Conservation (phyloP, 2,329 filamentous ascomycete species). For the Emmonsiellopsis sp. region DNA sequence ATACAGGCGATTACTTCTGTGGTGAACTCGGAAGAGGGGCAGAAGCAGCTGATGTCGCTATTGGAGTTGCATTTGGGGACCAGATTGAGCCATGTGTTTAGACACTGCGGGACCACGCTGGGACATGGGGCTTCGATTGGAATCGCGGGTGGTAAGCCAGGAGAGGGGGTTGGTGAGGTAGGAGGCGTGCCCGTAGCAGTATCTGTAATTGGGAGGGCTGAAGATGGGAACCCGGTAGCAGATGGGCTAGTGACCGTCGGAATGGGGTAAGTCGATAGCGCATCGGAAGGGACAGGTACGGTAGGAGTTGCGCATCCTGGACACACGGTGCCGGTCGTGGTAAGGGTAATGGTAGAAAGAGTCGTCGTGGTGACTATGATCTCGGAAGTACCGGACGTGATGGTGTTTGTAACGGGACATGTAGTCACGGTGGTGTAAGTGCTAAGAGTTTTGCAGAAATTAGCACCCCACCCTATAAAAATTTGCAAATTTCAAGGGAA, state of each 20-base stretch:
- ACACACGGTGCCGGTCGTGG: conserved; percentile 21
- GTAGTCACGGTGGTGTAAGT: conserved; percentile 19
- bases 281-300: conserved; percentile 13
- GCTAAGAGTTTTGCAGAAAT: background rate
- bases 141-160: background rate
- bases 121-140: conserved; percentile 42
- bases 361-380: conserved; percentile 49
- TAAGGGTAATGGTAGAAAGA: conserved; percentile 41
- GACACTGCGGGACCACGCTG: conserved; percentile 69
- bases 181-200: background rate
- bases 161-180: background rate
- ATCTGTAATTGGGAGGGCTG: background rate
- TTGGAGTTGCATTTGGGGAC: conserved; percentile 68
- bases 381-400: conserved; percentile 39
- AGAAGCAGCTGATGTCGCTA: conserved; percentile 78
- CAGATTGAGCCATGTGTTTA: conserved; percentile 79
- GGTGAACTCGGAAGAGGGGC: conserved; percentile 67
- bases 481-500: background rate
- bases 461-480: background rate
- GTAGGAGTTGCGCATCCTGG: conserved; percentile 5
- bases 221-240: background rate
- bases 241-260: conserved; percentile 4
- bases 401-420: conserved; percentile 22
- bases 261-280: conserved; percentile 22
- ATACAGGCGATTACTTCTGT: conserved; percentile 74